phyloP scores from a whole-genome alignment of 768 basidiomycete species.

The Boletus coccyginus region DNA sequence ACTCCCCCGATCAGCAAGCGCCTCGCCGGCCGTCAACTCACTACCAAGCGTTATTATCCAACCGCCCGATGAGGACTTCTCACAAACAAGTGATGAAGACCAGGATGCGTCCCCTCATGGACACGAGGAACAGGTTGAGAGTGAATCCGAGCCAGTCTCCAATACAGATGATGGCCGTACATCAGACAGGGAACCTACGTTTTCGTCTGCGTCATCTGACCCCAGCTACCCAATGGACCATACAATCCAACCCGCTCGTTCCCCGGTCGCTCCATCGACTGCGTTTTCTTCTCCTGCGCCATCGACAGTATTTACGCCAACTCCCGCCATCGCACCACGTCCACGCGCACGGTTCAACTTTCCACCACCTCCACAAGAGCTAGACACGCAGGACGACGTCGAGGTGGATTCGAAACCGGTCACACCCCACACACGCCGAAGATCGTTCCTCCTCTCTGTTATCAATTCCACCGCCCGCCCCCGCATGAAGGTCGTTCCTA shows the following conservation, averaged over 20 bases:
- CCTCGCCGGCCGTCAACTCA: constrained; percentile 44
- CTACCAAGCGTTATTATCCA: constrained; percentile 23
- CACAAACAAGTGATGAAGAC: constrained; percentile 15
- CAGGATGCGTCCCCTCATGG: background rate
- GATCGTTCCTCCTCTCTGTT: constrained; percentile 79
- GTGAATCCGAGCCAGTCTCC: constrained; percentile 19
- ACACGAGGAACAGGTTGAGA: constrained; percentile 15
- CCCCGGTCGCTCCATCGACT: constrained; percentile 38
- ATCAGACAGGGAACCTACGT: constrained; percentile 55
- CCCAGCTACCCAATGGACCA: constrained; percentile 30
- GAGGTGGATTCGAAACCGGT: constrained; percentile 43
- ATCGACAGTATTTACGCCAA: constrained; percentile 64
- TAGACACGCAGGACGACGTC: constrained; percentile 33
- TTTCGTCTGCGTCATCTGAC: constrained; percentile 63
- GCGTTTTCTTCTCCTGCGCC: constrained; percentile 54
- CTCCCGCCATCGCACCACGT: constrained; percentile 61
- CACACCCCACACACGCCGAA: constrained; percentile 71
- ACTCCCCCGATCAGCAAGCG: constrained; percentile 50
- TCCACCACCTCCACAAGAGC: constrained; percentile 42
- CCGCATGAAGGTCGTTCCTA: constrained; percentile 43
- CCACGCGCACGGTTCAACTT: constrained; percentile 60
- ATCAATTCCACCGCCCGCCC: constrained; percentile 82
- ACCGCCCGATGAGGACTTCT: constrained; percentile 17
- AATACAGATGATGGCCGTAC: constrained; percentile 27
- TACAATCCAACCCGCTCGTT: constrained; percentile 27